These are phyloP conservation scores for Hanseniaspora meyeri DNA, from an alignment of 805 yeast genomes.

Conservation along the genomic window DNA sequence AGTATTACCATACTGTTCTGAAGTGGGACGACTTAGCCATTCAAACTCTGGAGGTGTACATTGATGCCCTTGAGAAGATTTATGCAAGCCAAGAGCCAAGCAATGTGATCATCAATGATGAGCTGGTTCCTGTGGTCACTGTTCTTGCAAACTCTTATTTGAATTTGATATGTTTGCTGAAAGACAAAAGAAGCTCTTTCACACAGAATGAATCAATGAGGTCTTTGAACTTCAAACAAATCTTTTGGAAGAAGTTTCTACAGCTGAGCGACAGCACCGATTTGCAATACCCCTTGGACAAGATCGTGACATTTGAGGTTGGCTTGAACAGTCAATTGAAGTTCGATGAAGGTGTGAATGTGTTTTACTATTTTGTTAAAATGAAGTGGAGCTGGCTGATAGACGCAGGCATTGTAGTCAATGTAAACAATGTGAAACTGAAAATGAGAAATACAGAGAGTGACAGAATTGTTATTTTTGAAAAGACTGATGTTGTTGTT, in stretches of 20 bases:
- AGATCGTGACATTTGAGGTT: slow-evolving; percentile 18
- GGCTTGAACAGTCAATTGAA: slow-evolving; percentile 7
- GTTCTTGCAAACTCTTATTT: slow-evolving; percentile 25
- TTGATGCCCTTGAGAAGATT: slow-evolving; percentile 44
- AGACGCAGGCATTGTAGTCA: slow-evolving; percentile 11
- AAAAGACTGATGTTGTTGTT: background rate
- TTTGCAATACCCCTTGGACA: slow-evolving; percentile 21
- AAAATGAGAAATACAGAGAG: slow-evolving; percentile 17
- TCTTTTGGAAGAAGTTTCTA: slow-evolving; percentile 24
- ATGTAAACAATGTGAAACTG: slow-evolving; percentile 18
- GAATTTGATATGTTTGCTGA: slow-evolving; percentile 23
- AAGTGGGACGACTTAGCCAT: slow-evolving; percentile 70
- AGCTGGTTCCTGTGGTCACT: slow-evolving; percentile 20
- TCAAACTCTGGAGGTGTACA: slow-evolving; percentile 50
- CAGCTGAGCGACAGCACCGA: slow-evolving; percentile 16
- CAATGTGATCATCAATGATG: slow-evolving; percentile 21
- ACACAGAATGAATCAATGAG: slow-evolving; percentile 6
- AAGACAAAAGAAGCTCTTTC: slow-evolving; percentile 13
- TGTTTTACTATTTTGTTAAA: background rate
- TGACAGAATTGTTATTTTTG: slow-evolving; percentile 16
- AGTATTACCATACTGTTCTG: slow-evolving; percentile 43
- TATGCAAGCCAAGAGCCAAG: background rate
- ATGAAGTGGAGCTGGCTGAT: slow-evolving; percentile 10
- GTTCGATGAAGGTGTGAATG: background rate
- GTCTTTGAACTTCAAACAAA: slow-evolving; percentile 7